Evolutionary conservation across 2,329 filamentous ascomycete species (phyloP).

Genomic region (Malbranchea zuffiana): DNA sequence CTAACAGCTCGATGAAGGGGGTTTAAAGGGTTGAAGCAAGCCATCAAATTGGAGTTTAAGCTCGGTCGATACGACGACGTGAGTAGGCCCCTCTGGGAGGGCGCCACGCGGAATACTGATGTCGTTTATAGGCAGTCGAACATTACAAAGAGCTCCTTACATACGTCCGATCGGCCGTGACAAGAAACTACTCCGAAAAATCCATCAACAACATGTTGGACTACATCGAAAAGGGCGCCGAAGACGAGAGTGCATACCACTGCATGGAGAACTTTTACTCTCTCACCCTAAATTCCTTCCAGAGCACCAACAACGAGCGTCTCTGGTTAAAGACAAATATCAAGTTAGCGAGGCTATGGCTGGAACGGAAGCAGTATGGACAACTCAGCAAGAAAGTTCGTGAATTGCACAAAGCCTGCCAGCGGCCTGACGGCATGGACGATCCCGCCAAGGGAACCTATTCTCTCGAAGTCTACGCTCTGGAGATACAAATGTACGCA

Average conservation of each 20-base stretch:
- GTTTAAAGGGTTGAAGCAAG: conserved; percentile 95
- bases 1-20: conserved; percentile 42
- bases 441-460: conserved; percentile 96
- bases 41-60: conserved; percentile 87
- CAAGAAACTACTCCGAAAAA: conserved; percentile 96
- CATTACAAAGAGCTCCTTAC: conserved; percentile 93
- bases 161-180: conserved; percentile 93
- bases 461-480: conserved; percentile 84
- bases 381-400: conserved; percentile 71
- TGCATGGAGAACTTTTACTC: conserved; percentile 96
- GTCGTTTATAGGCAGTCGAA: conserved; percentile 58
- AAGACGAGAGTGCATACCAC: conserved; percentile 57
- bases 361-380: conserved; percentile 81
- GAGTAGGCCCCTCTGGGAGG: conserved; percentile 7
- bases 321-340: conserved; percentile 98
- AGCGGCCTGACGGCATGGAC: conserved; percentile 65
- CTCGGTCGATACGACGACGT: conserved; percentile 81
- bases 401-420: conserved; percentile 81
- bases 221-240: conserved; percentile 86
- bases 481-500: conserved; percentile 98
- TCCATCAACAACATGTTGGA: conserved; percentile 99
- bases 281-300: conserved; percentile 83
- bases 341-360: conserved; percentile 81
- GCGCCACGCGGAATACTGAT: background rate
- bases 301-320: conserved; percentile 93